Base-by-base conservation (phyloP, 1,139 yeast genomes). In the Lodderomyces theae region DNA sequence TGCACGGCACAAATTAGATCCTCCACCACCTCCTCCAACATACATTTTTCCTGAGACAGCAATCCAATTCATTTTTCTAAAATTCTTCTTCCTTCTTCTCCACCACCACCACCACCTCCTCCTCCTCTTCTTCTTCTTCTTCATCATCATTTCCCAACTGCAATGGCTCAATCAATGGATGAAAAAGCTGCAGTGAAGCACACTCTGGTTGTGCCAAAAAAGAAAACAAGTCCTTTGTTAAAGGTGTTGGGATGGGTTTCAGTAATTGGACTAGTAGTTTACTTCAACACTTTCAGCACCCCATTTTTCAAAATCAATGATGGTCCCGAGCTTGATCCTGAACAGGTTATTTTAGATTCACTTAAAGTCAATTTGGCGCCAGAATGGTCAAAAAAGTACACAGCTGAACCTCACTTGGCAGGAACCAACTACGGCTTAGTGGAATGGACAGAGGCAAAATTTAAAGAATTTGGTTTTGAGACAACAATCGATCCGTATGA, bases 361-460 rank as follows among this genome's bases (percentile, higher is more conserved):
- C 59, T 79, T 37, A 61, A 66, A 28, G 60, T 68, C n/a, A 79
- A 79, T 51, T 56, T 61, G 22, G 82, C 83, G 2, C 63, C 69
- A 0, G 63, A 76, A 39, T 79, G 84, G 84, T 65, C 77, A 2
- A 51, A 69, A 43, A 66, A 60, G 25, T 84, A 81, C 53, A 79
- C 88, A 4, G 54, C 71, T 11, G 77, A 73, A 39, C 77, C 85
- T 2, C 95, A 86, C 56, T 65, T 86, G 44, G 88, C 92, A 1
- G 95, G 95, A 8, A 76, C 82, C 30, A 82, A 81, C 53, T 62
- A 66, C 41, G 79, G 67, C 10, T 65, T 84, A 45, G 92, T 80
- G 13, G 69, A 83, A 39, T 86, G 83, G 76, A 84, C 94, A 7
- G 64, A 67, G 33, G 63, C 64, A 5, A 79, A 80, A 55, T 82